A percentile compares a stretch with the other conserved stretches of the same genome.
These are phyloP conservation scores for Aspergillus pseudoviridinutans DNA, from an alignment of 2,329 filamentous ascomycete species.

Conservation along the genomic window DNA sequence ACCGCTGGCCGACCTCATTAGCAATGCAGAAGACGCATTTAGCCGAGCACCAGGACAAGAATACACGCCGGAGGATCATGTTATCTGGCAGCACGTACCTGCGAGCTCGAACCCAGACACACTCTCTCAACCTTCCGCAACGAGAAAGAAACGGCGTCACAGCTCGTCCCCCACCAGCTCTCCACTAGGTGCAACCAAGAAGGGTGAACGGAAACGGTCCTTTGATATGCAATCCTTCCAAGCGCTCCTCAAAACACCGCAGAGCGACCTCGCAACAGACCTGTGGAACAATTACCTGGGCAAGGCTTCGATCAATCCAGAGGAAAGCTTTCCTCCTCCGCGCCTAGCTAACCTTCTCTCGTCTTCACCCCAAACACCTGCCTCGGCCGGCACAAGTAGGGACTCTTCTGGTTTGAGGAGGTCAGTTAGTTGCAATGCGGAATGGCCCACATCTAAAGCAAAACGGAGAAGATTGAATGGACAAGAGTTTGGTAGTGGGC, in stretches of 20 bases:
- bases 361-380: constrained; percentile 65
- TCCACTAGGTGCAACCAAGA: constrained; percentile 47
- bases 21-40: constrained; percentile 55
- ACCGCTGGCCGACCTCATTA: constrained; percentile 58
- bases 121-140: constrained; percentile 47
- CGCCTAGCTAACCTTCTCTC: constrained; percentile 63
- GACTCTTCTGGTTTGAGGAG: constrained; percentile 55
- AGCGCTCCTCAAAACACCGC: constrained; percentile 60
- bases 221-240: constrained; percentile 59
- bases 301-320: constrained; percentile 43
- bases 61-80: constrained; percentile 58
- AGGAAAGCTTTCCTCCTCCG: constrained; percentile 50
- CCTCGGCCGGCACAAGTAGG: constrained; percentile 39
- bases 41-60: constrained; percentile 45
- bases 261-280: constrained; percentile 68
- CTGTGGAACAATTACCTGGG: constrained; percentile 73
- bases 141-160: constrained; percentile 61
- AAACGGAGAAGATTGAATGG: constrained; percentile 63
- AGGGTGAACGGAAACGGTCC: constrained; percentile 36
- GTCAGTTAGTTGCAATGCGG: constrained; percentile 64
- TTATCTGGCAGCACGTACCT: constrained; percentile 55
- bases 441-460: constrained; percentile 59
- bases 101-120: constrained; percentile 39
- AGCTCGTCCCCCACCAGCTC: constrained; percentile 72
- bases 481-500: constrained; percentile 43